phyloP scores from a whole-genome alignment of 1,139 yeast species.

The Saccharomyces hybrid region DNA sequence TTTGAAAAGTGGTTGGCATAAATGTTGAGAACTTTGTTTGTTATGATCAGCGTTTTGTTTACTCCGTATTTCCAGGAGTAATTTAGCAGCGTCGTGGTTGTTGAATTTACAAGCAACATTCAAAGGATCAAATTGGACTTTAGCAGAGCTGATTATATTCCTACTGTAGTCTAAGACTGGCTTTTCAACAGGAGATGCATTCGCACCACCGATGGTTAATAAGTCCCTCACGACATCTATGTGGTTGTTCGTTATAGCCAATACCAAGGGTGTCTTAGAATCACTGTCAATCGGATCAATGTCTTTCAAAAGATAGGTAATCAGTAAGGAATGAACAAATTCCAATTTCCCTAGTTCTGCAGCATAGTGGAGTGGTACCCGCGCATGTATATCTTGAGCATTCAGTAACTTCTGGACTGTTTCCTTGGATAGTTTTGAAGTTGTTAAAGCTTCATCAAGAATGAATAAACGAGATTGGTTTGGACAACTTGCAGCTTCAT shows the following conservation, averaged over 20 bases:
- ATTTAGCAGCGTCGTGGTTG: conserved; percentile 59
- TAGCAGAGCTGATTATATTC: neutral
- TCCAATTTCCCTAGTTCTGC: conserved; percentile 60
- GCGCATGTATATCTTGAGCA: conserved; percentile 52
- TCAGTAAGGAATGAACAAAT: conserved; percentile 40
- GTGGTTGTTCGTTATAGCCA: conserved; percentile 68
- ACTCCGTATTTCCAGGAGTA: conserved; percentile 37
- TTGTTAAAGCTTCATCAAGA: conserved; percentile 20
- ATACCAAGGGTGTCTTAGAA: conserved; percentile 70
- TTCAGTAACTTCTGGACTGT: conserved; percentile 27
- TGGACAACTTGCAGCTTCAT: conserved; percentile 35
- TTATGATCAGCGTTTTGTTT: conserved; percentile 6
- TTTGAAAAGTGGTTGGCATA: conserved; percentile 1
- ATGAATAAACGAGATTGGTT: conserved; percentile 31
- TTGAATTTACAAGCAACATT: conserved; percentile 89
- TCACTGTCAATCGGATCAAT: conserved; percentile 55
- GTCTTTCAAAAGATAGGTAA: conserved; percentile 18
- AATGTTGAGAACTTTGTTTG: neutral
- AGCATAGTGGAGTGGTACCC: conserved; percentile 84
- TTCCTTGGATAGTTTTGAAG: conserved; percentile 4
- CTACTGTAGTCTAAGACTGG: neutral
- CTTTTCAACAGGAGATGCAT: conserved; percentile 41
- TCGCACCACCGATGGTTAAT: conserved; percentile 40
- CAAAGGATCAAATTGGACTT: conserved; percentile 60
- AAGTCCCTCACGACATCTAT: conserved; percentile 41